phyloP scores from a whole-genome alignment of 768 basidiomycete genomes.

The Rickenella mellea region DNA sequence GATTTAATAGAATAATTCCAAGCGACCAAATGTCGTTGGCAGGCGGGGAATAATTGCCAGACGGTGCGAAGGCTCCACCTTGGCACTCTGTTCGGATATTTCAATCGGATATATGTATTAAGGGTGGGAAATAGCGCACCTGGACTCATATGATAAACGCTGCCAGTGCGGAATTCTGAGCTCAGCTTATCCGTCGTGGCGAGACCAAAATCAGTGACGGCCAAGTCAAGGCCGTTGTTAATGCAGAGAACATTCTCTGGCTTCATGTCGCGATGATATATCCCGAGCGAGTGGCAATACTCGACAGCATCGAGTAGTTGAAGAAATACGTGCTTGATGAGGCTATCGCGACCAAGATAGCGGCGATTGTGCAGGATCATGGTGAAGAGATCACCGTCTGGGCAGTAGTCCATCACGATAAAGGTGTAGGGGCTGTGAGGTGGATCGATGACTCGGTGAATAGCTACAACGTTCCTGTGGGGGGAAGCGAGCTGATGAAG shows the following conservation, averaged over 20 bases:
- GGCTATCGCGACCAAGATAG: constrained; percentile 74
- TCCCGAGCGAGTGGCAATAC: constrained; percentile 83
- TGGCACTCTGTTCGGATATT: constrained; percentile 65
- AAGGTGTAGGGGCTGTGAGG: constrained; percentile 53
- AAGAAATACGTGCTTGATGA: constrained; percentile 86
- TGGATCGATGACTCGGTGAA: constrained; percentile 85
- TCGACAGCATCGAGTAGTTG: constrained; percentile 92
- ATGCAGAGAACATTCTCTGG: constrained; percentile 93
- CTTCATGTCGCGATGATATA: constrained; percentile 96
- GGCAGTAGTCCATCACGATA: constrained; percentile 90
- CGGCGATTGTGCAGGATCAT: constrained; percentile 73
- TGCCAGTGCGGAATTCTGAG: constrained; percentile 89
- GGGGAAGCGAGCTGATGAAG: constrained; percentile 63
- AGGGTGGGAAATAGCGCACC: constrained; percentile 27
- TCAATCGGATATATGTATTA: constrained; percentile 6
- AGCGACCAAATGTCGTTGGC: constrained; percentile 95
- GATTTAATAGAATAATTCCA: constrained; percentile 92
- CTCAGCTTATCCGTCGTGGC: constrained; percentile 82
- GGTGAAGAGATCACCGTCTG: constrained; percentile 85
- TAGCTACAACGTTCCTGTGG: constrained; percentile 76
- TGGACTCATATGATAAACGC: constrained; percentile 97
- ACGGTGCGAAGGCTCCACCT: constrained; percentile 54
- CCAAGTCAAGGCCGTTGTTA: constrained; percentile 63
- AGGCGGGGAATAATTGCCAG: constrained; percentile 71
- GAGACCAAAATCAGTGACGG: constrained; percentile 92